Percentiles rank a stretch among this genome's conserved stretches.
These are phyloP conservation scores for Limonium bicolor DNA, from an alignment of 148 eudicot genomes.

Conservation along the genomic window DNA sequence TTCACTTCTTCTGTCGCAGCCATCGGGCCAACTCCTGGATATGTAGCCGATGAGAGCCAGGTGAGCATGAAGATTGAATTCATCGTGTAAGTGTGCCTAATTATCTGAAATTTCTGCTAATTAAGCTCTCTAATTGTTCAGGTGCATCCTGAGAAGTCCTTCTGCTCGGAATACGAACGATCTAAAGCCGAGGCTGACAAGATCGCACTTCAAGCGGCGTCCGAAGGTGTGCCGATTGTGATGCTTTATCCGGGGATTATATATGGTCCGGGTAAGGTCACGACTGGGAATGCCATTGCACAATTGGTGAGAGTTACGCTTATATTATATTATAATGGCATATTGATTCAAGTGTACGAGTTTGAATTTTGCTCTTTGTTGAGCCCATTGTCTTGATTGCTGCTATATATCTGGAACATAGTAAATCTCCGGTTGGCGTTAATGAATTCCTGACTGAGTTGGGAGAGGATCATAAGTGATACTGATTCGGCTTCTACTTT, in stretches of 20 bases:
- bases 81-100: too few relatives aligned
- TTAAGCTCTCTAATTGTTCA: slow-evolving; percentile 5
- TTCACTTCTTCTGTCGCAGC: slow-evolving; percentile 92
- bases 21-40: slow-evolving; percentile 69
- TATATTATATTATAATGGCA: too few relatives aligned
- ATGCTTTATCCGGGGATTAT: slow-evolving; percentile 78
- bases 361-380: too few relatives aligned
- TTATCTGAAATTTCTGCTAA: neutral
- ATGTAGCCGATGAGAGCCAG: slow-evolving; percentile 63
- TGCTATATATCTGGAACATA: too few relatives aligned
- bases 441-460: too few relatives aligned
- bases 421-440: too few relatives aligned
- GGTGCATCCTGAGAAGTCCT: slow-evolving; percentile 63
- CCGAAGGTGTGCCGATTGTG: slow-evolving; percentile 73
- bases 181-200: slow-evolving; percentile 70
- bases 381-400: too few relatives aligned
- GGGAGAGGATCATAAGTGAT: too few relatives aligned
- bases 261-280: slow-evolving; percentile 80
- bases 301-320: slow-evolving; percentile 52
- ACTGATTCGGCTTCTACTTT: too few relatives aligned
- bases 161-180: slow-evolving; percentile 83
- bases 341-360: too few relatives aligned
- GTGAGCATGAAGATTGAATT: too few relatives aligned
- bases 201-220: slow-evolving; percentile 66
- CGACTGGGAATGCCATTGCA: slow-evolving; percentile 62